Conservation (phyloP, 1,284 basidiomycete species). For the Macrocystidia cucumis region DNA sequence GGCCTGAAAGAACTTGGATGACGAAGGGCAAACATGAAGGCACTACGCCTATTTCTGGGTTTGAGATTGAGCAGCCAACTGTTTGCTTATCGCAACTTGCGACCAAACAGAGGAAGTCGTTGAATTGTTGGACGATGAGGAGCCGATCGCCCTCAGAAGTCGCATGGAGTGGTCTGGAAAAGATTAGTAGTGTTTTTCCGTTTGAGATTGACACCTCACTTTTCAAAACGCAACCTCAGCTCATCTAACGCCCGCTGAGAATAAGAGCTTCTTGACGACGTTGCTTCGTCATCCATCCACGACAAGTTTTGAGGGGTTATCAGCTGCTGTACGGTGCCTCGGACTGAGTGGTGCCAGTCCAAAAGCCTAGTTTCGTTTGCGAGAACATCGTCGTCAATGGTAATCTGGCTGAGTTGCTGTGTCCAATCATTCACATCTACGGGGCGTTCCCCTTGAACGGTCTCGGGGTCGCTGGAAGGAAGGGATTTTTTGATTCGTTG, state of each 20-base stretch:
- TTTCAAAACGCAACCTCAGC: slow-evolving; percentile 29
- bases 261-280: slow-evolving; percentile 25
- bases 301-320: slow-evolving; percentile 30
- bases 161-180: slow-evolving; percentile 25
- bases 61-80: slow-evolving; percentile 20
- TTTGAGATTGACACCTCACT: slow-evolving; percentile 19
- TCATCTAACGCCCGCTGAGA: slow-evolving; percentile 27
- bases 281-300: slow-evolving; percentile 40
- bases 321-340: slow-evolving; percentile 24
- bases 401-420: slow-evolving; percentile 4
- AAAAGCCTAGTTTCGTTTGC: neutral
- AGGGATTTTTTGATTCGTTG: slow-evolving; percentile 8
- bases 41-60: slow-evolving; percentile 24
- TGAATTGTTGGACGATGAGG: slow-evolving; percentile 25
- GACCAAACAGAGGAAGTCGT: slow-evolving; percentile 34
- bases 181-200: neutral
- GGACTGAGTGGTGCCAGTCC: slow-evolving; percentile 22
- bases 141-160: slow-evolving; percentile 21
- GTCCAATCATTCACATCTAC: slow-evolving; percentile 9
- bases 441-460: too few relatives aligned
- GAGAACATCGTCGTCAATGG: neutral
- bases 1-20: slow-evolving; percentile 38
- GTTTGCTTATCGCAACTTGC: slow-evolving; percentile 26
- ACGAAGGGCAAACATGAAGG: slow-evolving; percentile 29
- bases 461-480: slow-evolving; percentile 5